phyloP scores from a whole-genome alignment of 371 early-diverging fungal genomes.

The Rhizopus sp. region DNA sequence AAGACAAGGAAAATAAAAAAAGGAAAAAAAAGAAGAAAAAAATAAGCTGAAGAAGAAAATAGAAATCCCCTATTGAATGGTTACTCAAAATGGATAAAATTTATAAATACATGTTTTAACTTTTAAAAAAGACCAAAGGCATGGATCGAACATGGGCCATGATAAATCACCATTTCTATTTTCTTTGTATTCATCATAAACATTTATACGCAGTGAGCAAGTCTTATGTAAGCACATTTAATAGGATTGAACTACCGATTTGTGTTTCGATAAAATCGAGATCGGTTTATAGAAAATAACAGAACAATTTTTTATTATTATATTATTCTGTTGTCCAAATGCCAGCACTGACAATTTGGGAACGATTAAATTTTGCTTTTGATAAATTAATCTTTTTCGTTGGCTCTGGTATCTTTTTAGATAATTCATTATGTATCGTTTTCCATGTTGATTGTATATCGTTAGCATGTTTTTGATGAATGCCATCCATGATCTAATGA shows the following conservation, averaged over 20 bases:
- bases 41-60: slow-evolving; percentile 3
- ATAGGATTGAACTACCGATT: neutral
- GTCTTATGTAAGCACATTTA: neutral
- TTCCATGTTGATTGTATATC: slow-evolving; percentile 27
- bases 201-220: no score
- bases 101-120: no score
- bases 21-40: slow-evolving; percentile 1
- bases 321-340: slow-evolving; percentile 3
- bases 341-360: slow-evolving; percentile 21
- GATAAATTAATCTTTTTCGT: slow-evolving; percentile 18
- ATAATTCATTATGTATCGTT: slow-evolving; percentile 6
- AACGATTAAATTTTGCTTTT: slow-evolving; percentile 29
- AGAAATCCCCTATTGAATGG: neutral
- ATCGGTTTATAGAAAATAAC: slow-evolving; percentile 1
- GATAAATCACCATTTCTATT: no score
- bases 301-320: slow-evolving; percentile 5
- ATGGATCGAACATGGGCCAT: no score
- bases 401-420: slow-evolving; percentile 1
- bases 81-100: neutral
- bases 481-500: slow-evolving; percentile 28
- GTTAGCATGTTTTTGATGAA: slow-evolving; percentile 19
- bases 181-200: no score
- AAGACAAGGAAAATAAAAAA: slow-evolving; percentile 4
- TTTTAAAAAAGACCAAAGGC: no score
- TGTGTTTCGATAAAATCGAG: neutral